Conservation (phyloP, 441 rosid genomes). For the Croton setiger region DNA sequence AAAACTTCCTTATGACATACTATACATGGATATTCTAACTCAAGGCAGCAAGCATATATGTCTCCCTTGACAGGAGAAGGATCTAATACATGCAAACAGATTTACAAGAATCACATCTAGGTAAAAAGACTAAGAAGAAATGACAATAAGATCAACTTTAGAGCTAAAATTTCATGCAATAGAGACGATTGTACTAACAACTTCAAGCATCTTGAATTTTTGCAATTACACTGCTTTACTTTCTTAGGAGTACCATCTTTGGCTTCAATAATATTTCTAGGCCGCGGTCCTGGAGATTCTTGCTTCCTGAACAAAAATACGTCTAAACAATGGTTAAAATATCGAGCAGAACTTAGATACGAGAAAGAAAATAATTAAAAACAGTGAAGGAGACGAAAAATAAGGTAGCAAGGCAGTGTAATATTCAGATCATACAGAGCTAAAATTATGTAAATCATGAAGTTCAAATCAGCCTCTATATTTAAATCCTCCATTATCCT, state of each 20-base stretch:
- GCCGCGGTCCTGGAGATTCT: constrained; percentile 41
- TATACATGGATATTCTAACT: not conserved
- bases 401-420: not conserved
- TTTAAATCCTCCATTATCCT: not conserved
- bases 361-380: not conserved
- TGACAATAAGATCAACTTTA: not conserved
- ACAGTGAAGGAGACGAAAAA: too few relatives aligned
- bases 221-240: constrained; percentile 61
- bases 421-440: too few relatives aligned
- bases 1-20: not conserved
- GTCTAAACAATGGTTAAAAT: not conserved
- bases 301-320: constrained; percentile 36
- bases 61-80: not conserved
- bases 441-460: too few relatives aligned
- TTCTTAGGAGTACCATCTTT: constrained; percentile 56
- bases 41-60: not conserved
- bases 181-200: constrained; percentile 42
- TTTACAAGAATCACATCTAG: not conserved
- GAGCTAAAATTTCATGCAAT: not conserved
- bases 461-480: not conserved
- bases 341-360: not conserved
- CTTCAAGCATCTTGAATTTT: constrained; percentile 63
- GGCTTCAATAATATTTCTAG: constrained; percentile 29
- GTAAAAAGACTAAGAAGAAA: not conserved
- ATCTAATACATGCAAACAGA: not conserved